Percentiles rank a stretch among this genome's conserved stretches.
Conservation (phyloP, 208 protist species). For the Trypanosoma grayi region DNA sequence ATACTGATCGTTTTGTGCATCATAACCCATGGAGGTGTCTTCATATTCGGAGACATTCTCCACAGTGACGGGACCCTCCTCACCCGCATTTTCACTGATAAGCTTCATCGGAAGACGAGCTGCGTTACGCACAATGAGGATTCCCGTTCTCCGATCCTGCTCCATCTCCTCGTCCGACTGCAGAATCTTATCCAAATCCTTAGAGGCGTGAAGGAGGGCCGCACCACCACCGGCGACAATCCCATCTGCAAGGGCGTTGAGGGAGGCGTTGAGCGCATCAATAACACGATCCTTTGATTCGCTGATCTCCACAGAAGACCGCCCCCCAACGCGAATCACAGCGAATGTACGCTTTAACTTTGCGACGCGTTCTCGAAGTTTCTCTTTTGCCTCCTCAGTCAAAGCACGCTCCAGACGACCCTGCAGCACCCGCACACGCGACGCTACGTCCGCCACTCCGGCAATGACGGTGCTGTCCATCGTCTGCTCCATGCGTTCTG, state of each 20-base stretch:
- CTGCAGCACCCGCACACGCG: slow-evolving; percentile 94
- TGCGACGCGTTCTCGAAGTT: slow-evolving; percentile 93
- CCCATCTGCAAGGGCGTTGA: slow-evolving; percentile 98
- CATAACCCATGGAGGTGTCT: slow-evolving; percentile 93
- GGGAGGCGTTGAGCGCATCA: slow-evolving; percentile 99
- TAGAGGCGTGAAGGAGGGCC: slow-evolving; percentile 95
- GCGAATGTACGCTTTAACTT: slow-evolving; percentile 89
- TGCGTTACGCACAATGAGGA: slow-evolving; percentile 88
- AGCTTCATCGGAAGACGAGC: slow-evolving; percentile 88
- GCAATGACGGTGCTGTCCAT: slow-evolving; percentile 98
- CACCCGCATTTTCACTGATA: slow-evolving; percentile 98
- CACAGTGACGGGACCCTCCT: slow-evolving; percentile 97
- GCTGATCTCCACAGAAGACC: slow-evolving; percentile 97
- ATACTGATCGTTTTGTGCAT: slow-evolving; percentile 95
- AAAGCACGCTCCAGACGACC: slow-evolving; percentile 86
- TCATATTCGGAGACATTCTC: slow-evolving; percentile 94
- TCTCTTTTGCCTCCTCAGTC: slow-evolving; percentile 96
- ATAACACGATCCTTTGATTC: slow-evolving; percentile 99
- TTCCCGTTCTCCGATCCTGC: slow-evolving; percentile 76
- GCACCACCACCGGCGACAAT: slow-evolving; percentile 98
- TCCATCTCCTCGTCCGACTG: slow-evolving; percentile 81
- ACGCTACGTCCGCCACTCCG: slow-evolving; percentile 59
- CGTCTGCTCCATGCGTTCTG: slow-evolving; percentile 77
- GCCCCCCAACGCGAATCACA: slow-evolving; percentile 97
- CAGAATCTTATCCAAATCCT: slow-evolving; percentile 90